These are phyloP conservation scores for Monosporozyma siamensis DNA, from an alignment of 805 yeast genomes.

Conservation along the genomic window DNA sequence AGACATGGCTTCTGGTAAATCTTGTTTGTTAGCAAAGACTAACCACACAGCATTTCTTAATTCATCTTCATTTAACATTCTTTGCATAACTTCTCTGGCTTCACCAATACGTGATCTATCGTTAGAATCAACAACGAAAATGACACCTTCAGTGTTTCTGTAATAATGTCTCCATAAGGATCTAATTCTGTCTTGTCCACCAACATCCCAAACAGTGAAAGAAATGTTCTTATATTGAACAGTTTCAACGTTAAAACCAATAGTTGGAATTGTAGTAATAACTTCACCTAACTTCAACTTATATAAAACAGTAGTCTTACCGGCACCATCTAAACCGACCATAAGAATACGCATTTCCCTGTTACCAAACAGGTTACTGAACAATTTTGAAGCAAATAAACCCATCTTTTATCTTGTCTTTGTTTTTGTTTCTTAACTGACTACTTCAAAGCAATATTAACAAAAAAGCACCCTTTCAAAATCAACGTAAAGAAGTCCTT, in stretches of 20 bases:
- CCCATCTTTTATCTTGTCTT: conserved; percentile 54
- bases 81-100: conserved; percentile 96
- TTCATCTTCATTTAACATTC: conserved; percentile 97
- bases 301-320: conserved; percentile 94
- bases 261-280: conserved; percentile 93
- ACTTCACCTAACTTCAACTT: conserved; percentile 93
- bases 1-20: conserved; percentile 97
- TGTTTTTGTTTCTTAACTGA: neutral
- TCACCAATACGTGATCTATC: conserved; percentile 97
- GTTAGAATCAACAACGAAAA: conserved; percentile 94
- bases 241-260: conserved; percentile 95
- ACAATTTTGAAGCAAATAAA: conserved; percentile 87
- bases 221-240: conserved; percentile 95
- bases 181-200: conserved; percentile 99
- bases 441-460: neutral
- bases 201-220: conserved; percentile 98
- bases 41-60: conserved; percentile 91
- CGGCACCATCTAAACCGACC: conserved; percentile 98
- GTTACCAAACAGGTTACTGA: conserved; percentile 93
- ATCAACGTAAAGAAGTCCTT: neutral
- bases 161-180: conserved; percentile 98
- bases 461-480: conserved; percentile 1
- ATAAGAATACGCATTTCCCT: conserved; percentile 96
- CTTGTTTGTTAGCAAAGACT: conserved; percentile 97
- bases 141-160: conserved; percentile 98